Percentiles rank a stretch among this genome's conserved stretches.
phyloP scores from a whole-genome alignment of 2,329 filamentous ascomycete genomes.

The Amesomyces nigricolor region DNA sequence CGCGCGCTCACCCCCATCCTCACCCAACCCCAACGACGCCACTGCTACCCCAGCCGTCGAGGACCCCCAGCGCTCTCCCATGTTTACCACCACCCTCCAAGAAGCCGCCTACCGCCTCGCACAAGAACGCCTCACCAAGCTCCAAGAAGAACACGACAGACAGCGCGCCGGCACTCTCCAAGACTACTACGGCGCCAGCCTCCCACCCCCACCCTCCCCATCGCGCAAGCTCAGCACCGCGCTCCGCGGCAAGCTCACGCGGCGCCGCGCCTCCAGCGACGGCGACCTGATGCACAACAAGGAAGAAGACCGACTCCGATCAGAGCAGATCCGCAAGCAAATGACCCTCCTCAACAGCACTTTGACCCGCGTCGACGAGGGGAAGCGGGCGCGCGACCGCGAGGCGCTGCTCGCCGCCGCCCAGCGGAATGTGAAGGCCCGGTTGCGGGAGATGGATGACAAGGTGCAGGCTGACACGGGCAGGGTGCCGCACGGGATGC shows the following conservation, averaged over 20 bases:
- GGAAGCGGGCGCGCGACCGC: slow-evolving; percentile 70
- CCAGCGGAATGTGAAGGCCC: slow-evolving; percentile 77
- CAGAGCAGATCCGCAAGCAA: slow-evolving; percentile 67
- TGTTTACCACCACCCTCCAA: slow-evolving; percentile 60
- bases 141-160: slow-evolving; percentile 64
- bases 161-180: slow-evolving; percentile 53
- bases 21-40: slow-evolving; percentile 14
- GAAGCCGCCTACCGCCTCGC: slow-evolving; percentile 84
- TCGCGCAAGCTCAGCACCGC: slow-evolving; percentile 40
- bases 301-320: slow-evolving; percentile 58
- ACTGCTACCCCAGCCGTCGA: no score
- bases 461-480: slow-evolving; percentile 72
- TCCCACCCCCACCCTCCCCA: slow-evolving; percentile 28
- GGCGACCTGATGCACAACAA: slow-evolving; percentile 35
- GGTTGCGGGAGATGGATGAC: slow-evolving; percentile 75
- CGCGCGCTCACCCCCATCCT: slow-evolving; percentile 22
- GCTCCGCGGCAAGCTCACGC: slow-evolving; percentile 47
- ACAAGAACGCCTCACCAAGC: slow-evolving; percentile 72
- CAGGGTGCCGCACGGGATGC: slow-evolving; percentile 60
- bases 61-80: slow-evolving; percentile 38
- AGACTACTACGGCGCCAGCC: slow-evolving; percentile 64
- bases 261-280: slow-evolving; percentile 63
- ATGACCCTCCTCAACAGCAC: slow-evolving; percentile 72
- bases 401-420: slow-evolving; percentile 71
- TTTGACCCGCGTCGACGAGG: slow-evolving; percentile 61